Conservation (phyloP, 2,329 filamentous ascomycete genomes). For the Rosellinia necatrix region DNA sequence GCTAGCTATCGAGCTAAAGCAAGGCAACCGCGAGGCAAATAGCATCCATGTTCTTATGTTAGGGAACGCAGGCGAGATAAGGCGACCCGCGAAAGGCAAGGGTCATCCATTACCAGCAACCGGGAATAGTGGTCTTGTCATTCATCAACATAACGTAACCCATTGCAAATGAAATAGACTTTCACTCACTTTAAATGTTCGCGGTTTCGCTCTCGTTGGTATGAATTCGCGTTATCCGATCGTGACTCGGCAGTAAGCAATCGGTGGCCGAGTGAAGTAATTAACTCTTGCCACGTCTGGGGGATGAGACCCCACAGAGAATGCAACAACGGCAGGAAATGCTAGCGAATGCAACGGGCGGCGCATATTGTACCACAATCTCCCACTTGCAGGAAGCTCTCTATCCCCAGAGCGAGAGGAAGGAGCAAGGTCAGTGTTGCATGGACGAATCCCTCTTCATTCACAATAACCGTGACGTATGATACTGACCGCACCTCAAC, state of each 20-base stretch:
- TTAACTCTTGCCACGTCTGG: slow-evolving; percentile 2
- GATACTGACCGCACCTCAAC: slow-evolving; percentile 5
- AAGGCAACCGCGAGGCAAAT: slow-evolving; percentile 17
- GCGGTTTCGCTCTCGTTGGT: slow-evolving; percentile 4
- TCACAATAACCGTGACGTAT: background rate
- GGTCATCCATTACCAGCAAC: slow-evolving; percentile 23
- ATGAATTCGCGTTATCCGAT: background rate
- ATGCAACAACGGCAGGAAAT: slow-evolving; percentile 38
- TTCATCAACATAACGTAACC: too few species aligned
- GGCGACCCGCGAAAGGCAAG: slow-evolving; percentile 8
- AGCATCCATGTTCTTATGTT: slow-evolving; percentile 14
- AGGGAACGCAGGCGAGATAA: slow-evolving; percentile 17
- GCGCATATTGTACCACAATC: slow-evolving; percentile 35
- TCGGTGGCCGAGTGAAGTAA: slow-evolving; percentile 17
- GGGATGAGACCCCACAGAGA: slow-evolving; percentile 22
- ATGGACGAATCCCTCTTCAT: slow-evolving; percentile 4
- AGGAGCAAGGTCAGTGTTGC: slow-evolving; percentile 5
- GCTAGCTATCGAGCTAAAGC: too few species aligned
- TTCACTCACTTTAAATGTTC: slow-evolving; percentile 12
- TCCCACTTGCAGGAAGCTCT: slow-evolving; percentile 30
- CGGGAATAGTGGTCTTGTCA: slow-evolving; percentile 20
- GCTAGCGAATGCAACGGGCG: slow-evolving; percentile 38
- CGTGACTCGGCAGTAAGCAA: slow-evolving; percentile 17
- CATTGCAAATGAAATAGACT: slow-evolving; percentile 6
- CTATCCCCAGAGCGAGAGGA: background rate